Conservation (phyloP, 148 eudicot genomes). For the Agrostemma githago region DNA sequence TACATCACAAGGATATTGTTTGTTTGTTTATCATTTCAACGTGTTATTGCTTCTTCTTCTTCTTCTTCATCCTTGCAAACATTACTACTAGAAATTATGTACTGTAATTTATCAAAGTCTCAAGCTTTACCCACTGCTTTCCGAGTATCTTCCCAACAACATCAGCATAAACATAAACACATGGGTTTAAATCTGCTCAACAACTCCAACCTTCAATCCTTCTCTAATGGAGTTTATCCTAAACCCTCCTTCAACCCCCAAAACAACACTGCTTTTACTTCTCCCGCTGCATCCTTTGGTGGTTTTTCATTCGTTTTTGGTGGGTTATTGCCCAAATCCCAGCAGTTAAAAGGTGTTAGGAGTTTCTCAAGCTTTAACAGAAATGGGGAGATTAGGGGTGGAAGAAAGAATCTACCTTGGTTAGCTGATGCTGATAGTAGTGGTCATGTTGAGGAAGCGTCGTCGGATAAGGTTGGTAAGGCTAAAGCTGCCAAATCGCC, state of each 20-base stretch:
- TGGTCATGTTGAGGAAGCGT: conserved; percentile 24
- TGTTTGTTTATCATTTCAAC: not conserved
- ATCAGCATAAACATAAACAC: conserved; percentile 8
- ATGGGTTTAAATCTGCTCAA: conserved; percentile 25
- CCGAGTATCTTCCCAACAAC: conserved; percentile 41
- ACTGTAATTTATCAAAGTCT: conserved; percentile 52
- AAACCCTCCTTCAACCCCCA: conserved; percentile 38
- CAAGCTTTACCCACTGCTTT: conserved; percentile 57
- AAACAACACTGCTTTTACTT: not conserved
- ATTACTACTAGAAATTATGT: conserved; percentile 25
- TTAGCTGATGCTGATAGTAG: conserved; percentile 45
- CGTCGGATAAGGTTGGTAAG: conserved; percentile 22
- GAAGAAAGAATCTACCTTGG: conserved; percentile 65
- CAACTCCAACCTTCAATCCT: conserved; percentile 36
- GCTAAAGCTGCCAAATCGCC: conserved; percentile 43
- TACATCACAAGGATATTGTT: not conserved
- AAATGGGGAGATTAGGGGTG: conserved; percentile 25
- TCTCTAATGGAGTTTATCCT: conserved; percentile 31
- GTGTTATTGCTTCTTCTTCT: not conserved
- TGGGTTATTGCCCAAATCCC: conserved; percentile 28
- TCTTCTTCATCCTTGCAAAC: not conserved
- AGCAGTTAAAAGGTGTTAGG: conserved; percentile 28
- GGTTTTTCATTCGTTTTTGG: conserved; percentile 18
- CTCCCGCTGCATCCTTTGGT: not conserved
- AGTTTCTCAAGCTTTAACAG: conserved; percentile 38